These are phyloP conservation scores for Paraphysoderma sedebokerense DNA, from an alignment of 371 early-diverging fungal species.

Conservation along the genomic window DNA sequence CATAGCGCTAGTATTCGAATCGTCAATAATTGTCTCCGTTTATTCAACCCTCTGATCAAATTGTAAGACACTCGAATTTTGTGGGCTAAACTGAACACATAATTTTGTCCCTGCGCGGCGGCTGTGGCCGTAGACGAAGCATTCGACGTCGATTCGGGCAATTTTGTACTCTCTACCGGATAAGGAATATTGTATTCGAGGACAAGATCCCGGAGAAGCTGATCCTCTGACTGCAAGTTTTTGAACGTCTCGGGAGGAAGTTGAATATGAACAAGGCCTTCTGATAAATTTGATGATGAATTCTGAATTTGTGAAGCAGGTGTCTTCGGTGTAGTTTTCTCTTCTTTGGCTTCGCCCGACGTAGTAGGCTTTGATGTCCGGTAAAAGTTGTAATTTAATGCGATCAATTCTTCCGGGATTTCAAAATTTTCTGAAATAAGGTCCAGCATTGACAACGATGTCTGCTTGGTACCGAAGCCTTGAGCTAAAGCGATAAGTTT, in stretches of 20 bases:
- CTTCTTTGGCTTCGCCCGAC: not conserved
- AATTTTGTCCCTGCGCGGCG: slow-evolving; percentile 1
- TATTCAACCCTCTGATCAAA: no score
- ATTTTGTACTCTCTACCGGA: not conserved
- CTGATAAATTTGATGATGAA: slow-evolving; percentile 3
- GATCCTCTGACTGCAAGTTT: slow-evolving; percentile 14
- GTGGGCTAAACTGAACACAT: not conserved
- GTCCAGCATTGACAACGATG: slow-evolving; percentile 19
- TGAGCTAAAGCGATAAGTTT: slow-evolving; percentile 39
- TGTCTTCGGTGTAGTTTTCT: not conserved
- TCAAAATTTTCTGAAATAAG: slow-evolving; percentile 19
- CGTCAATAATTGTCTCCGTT: slow-evolving; percentile 36
- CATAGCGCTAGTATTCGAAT: slow-evolving; percentile 64
- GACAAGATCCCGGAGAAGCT: slow-evolving; percentile 22
- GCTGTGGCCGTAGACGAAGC: not conserved
- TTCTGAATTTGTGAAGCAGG: not conserved
- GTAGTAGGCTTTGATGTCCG: slow-evolving; percentile 13
- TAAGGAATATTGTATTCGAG: slow-evolving; percentile 46
- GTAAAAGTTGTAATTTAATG: slow-evolving; percentile 41
- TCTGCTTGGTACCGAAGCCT: slow-evolving; percentile 31
- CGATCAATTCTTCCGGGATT: slow-evolving; percentile 27
- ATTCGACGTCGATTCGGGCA: not conserved
- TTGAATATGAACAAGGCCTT: slow-evolving; percentile 24
- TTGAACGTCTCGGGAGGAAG: slow-evolving; percentile 9
- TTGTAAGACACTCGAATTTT: no score